These are phyloP conservation scores for Juglanconis juglandina DNA, from an alignment of 2,329 filamentous ascomycete species.

Conservation along the genomic window DNA sequence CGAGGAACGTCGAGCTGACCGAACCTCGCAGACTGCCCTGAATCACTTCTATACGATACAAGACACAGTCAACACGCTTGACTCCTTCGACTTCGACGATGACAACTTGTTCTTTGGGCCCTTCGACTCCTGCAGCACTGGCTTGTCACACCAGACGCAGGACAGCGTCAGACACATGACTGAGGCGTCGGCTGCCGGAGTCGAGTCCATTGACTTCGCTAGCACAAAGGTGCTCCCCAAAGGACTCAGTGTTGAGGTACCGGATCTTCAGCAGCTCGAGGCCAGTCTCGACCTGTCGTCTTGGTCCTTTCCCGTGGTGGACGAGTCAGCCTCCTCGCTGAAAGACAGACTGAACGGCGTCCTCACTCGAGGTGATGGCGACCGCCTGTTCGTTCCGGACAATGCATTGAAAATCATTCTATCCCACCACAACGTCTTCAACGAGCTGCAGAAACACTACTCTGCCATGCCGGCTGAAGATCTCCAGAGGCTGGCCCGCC, in stretches of 20 bases:
- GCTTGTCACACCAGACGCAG: conserved; percentile 6
- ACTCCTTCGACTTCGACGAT: conserved; percentile 17
- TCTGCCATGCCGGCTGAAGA: conserved; percentile 1
- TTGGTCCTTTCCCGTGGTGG: conserved; percentile 5
- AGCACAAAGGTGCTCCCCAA: conserved; percentile 2
- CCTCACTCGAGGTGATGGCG: conserved; percentile 14
- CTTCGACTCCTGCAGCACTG: conserved; percentile 14
- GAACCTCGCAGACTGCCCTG: conserved; percentile 3
- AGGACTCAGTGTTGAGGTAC: background rate
- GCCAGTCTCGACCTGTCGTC: conserved; percentile 7
- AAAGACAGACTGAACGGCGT: conserved; percentile 15
- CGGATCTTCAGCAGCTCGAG: background rate
- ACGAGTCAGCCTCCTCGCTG: background rate
- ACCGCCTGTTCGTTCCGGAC: conserved; percentile 14
- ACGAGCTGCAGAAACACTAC: conserved; percentile 7
- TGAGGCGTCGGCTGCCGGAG: conserved; percentile 5
- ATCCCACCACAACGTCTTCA: conserved; percentile 3
- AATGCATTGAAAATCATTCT: conserved; percentile 7
- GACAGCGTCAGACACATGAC: conserved; percentile 1
- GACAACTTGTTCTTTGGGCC: conserved; percentile 16
- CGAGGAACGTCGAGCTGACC: conserved; percentile 1
- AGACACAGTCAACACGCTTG: conserved; percentile 10
- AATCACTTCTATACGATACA: conserved; percentile 19
- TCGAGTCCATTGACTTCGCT: conserved; percentile 15
- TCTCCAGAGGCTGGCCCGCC: conserved; percentile 4